These are phyloP conservation scores for Fusarium sp. DNA, from an alignment of 2,329 filamentous ascomycete species.

Conservation along the genomic window DNA sequence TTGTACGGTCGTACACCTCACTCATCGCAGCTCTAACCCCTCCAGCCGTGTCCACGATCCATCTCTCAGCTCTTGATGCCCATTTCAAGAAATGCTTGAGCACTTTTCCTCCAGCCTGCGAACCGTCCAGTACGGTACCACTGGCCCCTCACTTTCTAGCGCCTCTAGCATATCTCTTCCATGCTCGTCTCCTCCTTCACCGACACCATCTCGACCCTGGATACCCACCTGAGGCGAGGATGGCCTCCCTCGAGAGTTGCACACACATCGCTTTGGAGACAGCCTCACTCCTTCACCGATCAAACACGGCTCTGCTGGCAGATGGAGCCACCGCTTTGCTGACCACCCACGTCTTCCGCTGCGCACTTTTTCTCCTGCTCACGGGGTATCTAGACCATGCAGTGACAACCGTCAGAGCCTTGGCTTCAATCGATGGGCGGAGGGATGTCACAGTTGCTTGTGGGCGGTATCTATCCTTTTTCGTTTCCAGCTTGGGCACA, in stretches of 20 bases:
- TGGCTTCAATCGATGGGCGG: constrained; percentile 76
- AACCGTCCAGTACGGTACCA: constrained; percentile 72
- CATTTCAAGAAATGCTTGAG: constrained; percentile 82
- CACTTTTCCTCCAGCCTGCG: constrained; percentile 81
- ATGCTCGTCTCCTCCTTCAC: constrained; percentile 86
- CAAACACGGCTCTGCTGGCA: constrained; percentile 66
- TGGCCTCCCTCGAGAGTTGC: constrained; percentile 82
- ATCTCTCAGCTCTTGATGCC: constrained; percentile 82
- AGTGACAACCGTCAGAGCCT: constrained; percentile 77
- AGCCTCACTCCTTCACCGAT: constrained; percentile 77
- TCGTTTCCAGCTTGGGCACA: constrained; percentile 74
- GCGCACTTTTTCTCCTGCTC: constrained; percentile 82
- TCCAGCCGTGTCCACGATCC: constrained; percentile 73
- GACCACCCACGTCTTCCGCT: constrained; percentile 89
- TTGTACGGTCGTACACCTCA: constrained; percentile 81
- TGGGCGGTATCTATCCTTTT: constrained; percentile 85
- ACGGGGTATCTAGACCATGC: constrained; percentile 80
- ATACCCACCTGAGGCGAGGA: constrained; percentile 74
- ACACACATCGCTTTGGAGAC: constrained; percentile 82
- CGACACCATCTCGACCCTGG: constrained; percentile 86
- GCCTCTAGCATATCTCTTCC: constrained; percentile 82
- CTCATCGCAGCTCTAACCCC: constrained; percentile 77
- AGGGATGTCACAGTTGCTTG: constrained; percentile 82
- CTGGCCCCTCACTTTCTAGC: constrained; percentile 81
- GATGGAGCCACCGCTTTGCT: constrained; percentile 80